Evolutionary conservation across 352 stramenopile genomes (phyloP), one percentile per base, ranked within the genome.

Genomic region (Phytophthora fragariae): DNA sequence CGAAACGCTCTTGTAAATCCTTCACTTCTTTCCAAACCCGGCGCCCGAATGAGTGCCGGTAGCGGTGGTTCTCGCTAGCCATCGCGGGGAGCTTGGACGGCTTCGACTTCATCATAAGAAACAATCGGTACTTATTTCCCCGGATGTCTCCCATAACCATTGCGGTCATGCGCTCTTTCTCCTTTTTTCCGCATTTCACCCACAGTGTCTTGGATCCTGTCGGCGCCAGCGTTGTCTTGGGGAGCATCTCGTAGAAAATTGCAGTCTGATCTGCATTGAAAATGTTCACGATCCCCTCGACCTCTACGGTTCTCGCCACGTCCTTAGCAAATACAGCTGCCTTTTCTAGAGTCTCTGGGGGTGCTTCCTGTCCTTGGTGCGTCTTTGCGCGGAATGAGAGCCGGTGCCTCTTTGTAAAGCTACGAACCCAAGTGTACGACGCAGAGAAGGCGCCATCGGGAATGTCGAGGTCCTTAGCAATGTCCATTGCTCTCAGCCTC

Each of bases 231-330:
- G 73, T 81, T 12, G 17, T 77, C 8, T 69, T 65, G 0, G 75
- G 69, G 3, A 81, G n/a, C 0, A 81, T 52, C 57, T 82, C 79
- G 55, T 79, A 82, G 31, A 72, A 70, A 10, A 76, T 58, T 2
- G 60, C 59, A 7, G 52, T 80, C n/a, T 74, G 68, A 21, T 83
- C 60, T 0, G 69, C 72, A 44, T 78, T 78, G 57, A 65, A 70
- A 24, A 80, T 62, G 3, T 55, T 41, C 1, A 10, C 21, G 50
- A 79, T 70, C 1, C 65, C 68, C 9, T 75, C n/a, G 8, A 31
- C 61, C 1, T 5, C 33, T 1, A 66, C 49, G 2, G 3, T 19
- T 12, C 17, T 39, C 4, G 29, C 27, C 8, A 77, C 58, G 2
- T 62, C 47, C 19, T 41, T n/a, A 0, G 47, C 57, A 65, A 77